Conservation (phyloP, 148 eudicot genomes). For the Camellia japonica region DNA sequence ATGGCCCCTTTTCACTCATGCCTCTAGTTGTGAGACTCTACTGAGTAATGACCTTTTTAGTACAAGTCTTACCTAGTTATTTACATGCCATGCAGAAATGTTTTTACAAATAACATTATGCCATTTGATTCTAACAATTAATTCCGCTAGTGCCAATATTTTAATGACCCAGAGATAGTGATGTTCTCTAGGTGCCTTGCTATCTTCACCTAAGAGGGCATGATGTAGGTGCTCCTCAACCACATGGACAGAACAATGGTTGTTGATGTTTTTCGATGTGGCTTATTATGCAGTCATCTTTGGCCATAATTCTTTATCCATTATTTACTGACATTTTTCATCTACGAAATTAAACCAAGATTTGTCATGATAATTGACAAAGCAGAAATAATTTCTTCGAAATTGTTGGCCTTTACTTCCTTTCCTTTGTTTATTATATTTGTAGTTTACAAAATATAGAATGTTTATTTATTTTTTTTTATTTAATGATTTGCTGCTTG, state of each 20-base stretch:
- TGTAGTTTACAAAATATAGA: background rate
- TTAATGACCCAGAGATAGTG: background rate
- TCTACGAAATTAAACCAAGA: background rate
- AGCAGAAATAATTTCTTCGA: background rate
- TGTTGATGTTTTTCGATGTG: background rate
- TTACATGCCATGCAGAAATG: too few relatives aligned
- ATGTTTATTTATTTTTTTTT: background rate
- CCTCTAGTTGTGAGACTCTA: too few relatives aligned
- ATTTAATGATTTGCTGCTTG: background rate
- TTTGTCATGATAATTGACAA: background rate
- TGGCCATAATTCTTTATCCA: background rate
- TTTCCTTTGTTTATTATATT: background rate
- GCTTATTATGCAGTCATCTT: background rate
- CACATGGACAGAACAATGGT: background rate
- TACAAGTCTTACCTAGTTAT: too few relatives aligned
- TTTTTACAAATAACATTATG: too few relatives aligned
- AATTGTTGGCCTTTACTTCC: background rate
- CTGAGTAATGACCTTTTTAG: too few relatives aligned
- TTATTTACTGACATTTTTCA: background rate
- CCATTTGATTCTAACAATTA: too few relatives aligned
- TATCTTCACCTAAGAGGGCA: background rate
- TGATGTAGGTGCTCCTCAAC: background rate
- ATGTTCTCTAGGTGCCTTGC: background rate
- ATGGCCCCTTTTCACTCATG: too few relatives aligned
- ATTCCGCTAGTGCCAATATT: background rate